Base-by-base conservation (phyloP, 2,329 filamentous ascomycete genomes). In the Fonsecaea monophora region DNA sequence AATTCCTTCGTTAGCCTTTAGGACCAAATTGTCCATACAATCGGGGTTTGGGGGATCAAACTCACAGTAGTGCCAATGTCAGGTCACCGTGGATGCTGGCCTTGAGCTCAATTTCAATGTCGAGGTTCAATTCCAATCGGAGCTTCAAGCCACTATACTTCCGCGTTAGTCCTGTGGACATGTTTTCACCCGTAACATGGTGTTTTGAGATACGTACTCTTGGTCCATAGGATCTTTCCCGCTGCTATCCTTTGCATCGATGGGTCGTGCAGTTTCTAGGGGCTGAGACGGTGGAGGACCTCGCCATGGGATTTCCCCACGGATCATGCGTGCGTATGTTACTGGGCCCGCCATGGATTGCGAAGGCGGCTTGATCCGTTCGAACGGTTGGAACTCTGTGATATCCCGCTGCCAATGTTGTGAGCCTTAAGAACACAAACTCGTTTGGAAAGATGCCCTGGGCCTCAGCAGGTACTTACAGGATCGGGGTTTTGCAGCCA, bases 61-160 rank as follows among this genome's bases (percentile, higher is more conserved):
- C 87, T 83, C 85, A 92, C 90, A 90, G 87, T 75, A 95, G 83
- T 70, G 89, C 90, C 71, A 95, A 79, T 38, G 91, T 93, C 70
- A 96, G 80, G 80, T 96, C 92, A 75, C 92, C 92, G 74, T 93
- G 89, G 71, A 95, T 93, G 78, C 90, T 89, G 21, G 92, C 92
- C 83, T 95, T 95, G 68, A 95, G 84, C 74, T 92, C 90, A 68
- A 95, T 91, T 78, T 95, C 92, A 58, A 95, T 85, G 72, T 95
- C 92, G 65, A 95, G 82, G 78, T 94, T 93, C 63, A 92, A 81
- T 75, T 94, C 92, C 25, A 95, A 81, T 42, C 89, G 86, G 75
- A 94, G 78, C 77, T 89, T 89, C 75, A 92, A 78, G 37, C 59
- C 59, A 50, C 45, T 50, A 21, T 25, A 12, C 4, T 12, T 25